Percentiles rank a stretch among this genome's conserved stretches.
Evolutionary conservation across 2,329 filamentous ascomycete species (phyloP).

Genomic region (Neofusicoccum parvum): DNA sequence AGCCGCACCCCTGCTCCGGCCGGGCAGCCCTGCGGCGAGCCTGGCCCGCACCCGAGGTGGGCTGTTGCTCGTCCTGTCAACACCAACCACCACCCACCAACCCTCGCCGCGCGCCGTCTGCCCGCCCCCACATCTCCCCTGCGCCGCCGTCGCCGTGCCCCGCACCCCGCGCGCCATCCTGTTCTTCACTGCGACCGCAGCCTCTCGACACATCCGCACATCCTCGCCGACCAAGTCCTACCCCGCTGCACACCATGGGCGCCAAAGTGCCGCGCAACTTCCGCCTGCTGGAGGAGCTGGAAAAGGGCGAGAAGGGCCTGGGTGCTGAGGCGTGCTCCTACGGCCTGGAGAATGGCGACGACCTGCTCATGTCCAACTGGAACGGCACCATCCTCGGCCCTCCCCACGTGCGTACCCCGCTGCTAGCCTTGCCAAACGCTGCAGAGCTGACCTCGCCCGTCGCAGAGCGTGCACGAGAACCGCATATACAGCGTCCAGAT

Average conservation of each 20-base stretch:
- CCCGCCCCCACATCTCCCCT: background rate
- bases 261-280: conserved; percentile 94
- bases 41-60: background rate
- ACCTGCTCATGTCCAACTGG: conserved; percentile 97
- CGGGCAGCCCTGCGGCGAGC: background rate
- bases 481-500: conserved; percentile 98
- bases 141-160: background rate
- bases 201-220: background rate
- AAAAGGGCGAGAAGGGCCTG: conserved; percentile 97
- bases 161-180: background rate
- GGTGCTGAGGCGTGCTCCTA: conserved; percentile 99
- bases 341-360: conserved; percentile 89
- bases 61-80: background rate
- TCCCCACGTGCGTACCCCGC: conserved; percentile 73
- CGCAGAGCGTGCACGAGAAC: conserved; percentile 92
- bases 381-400: conserved; percentile 96
- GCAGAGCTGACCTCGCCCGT: background rate
- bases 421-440: conserved; percentile 20
- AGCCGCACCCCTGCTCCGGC: background rate
- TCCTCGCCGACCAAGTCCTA: background rate
- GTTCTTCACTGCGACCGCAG: background rate
- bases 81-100: background rate
- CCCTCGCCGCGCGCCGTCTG: background rate
- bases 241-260: conserved; percentile 47
- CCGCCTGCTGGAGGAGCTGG: conserved; percentile 91